phyloP scores from a whole-genome alignment of 257 asterid genomes.

The Striga asiatica region DNA sequence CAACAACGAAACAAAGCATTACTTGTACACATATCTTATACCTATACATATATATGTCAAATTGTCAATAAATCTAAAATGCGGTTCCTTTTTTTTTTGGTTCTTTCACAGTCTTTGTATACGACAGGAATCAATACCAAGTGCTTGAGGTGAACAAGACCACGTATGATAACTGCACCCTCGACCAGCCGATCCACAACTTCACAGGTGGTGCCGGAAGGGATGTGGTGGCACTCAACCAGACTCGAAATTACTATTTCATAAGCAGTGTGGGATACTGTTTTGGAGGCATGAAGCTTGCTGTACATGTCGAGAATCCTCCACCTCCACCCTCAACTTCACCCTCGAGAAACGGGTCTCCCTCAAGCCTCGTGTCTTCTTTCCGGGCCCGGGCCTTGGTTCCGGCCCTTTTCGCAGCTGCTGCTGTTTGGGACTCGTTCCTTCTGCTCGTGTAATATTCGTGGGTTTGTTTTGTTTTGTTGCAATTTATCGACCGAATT shows the following conservation, averaged over 20 bases:
- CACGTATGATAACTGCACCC: conserved; percentile 45
- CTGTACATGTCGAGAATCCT: conserved; percentile 37
- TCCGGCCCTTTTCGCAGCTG: conserved; percentile 49
- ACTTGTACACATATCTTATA: too few relatives aligned
- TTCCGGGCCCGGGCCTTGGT: conserved; percentile 31
- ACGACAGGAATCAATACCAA: conserved; percentile 56
- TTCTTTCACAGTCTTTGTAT: conserved; percentile 47
- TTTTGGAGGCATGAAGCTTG: conserved; percentile 70
- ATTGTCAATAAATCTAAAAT: too few relatives aligned
- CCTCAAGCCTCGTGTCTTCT: conserved; percentile 12
- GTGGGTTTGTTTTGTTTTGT: neutral
- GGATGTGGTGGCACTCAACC: conserved; percentile 86
- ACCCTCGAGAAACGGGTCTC: conserved; percentile 25
- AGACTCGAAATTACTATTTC: conserved; percentile 59
- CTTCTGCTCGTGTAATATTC: conserved; percentile 23
- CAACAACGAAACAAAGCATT: too few relatives aligned
- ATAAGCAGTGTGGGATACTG: conserved; percentile 81
- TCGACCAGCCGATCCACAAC: conserved; percentile 55
- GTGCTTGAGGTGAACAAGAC: conserved; percentile 86
- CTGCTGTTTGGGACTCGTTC: conserved; percentile 51
- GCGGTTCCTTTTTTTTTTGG: neutral
- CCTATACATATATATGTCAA: too few relatives aligned
- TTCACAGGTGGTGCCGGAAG: conserved; percentile 85
- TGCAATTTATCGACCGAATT: too few relatives aligned
- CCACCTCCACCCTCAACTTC: conserved; percentile 62